These are phyloP conservation scores for Alternaria brassicicola DNA, from an alignment of 2,329 filamentous ascomycete genomes.

Conservation along the genomic window DNA sequence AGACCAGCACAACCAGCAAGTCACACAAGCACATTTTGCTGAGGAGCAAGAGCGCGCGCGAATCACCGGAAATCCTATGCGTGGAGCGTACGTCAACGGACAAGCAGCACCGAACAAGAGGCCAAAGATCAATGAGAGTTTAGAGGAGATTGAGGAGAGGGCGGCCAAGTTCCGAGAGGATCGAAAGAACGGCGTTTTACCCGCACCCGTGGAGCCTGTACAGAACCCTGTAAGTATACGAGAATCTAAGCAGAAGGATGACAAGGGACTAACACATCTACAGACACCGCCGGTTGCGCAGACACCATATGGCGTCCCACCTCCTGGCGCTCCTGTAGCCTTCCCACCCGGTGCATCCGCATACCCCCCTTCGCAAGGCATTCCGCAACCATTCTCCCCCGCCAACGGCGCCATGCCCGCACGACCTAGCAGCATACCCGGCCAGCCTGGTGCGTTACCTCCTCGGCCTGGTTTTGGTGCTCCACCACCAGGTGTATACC, in stretches of 20 bases:
- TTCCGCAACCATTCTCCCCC: constrained; percentile 37
- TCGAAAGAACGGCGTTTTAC: constrained; percentile 50
- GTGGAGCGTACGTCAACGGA: constrained; percentile 51
- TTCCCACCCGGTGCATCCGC: constrained; percentile 35
- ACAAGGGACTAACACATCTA: constrained; percentile 11
- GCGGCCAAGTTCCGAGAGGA: constrained; percentile 61
- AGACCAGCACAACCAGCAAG: constrained; percentile 82
- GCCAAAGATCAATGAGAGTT: constrained; percentile 71
- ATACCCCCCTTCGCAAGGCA: constrained; percentile 17
- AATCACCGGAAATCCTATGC: constrained; percentile 81
- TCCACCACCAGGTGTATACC: constrained; percentile 25
- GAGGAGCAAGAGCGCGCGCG: constrained; percentile 82
- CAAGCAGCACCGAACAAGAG: constrained; percentile 60
- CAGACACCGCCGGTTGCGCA: constrained; percentile 33
- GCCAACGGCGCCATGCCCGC: constrained; percentile 29
- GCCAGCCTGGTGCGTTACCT: constrained; percentile 33
- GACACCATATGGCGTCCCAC: constrained; percentile 24
- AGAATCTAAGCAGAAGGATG: neutral
- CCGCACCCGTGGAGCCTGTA: constrained; percentile 44
- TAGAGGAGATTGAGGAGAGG: constrained; percentile 79
- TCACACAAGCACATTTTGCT: constrained; percentile 84
- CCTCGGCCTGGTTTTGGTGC: constrained; percentile 49
- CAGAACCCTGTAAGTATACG: constrained; percentile 19
- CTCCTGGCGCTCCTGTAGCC: constrained; percentile 28
- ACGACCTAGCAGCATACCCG: constrained; percentile 42